Base-by-base conservation (phyloP, 192 early-diverging fungal species). In the Rhizophagus clarus region DNA sequence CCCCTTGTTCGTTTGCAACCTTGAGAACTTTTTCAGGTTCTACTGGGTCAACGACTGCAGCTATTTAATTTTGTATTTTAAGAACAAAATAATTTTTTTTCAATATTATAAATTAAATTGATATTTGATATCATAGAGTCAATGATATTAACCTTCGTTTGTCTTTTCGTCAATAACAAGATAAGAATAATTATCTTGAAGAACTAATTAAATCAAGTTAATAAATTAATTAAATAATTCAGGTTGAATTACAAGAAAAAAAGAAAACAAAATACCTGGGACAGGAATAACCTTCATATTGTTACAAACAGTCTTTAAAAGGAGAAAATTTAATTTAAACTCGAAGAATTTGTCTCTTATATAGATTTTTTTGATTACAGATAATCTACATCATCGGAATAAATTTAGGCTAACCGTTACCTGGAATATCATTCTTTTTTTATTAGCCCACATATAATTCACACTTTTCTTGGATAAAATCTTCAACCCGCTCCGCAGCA, bases 111-210 rank as follows among this genome's bases (percentile, higher is more conserved):
- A 34, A 34, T 34, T 34, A 34, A 34, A n/a, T n/a, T n/a, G n/a
- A n/a, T n/a, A n/a, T n/a, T 34, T 34, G 34, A 34, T 34, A 56
- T 15, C 24, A 40, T n/a, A 11, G 56, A n/a, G 2, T 26, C 60
- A 11, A 67, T 11, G 6, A 22, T 34, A 34, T 10, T 47, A 83
- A 77, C 79, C 69, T 86, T 87, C 86, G 61, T 87, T 81, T 26
- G 91, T 88, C 60, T 88, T 84, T 37, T 92, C 89, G 71, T 95
- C 94, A 72, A 95, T 81, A 62, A 96, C 81, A 32, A 97, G 84
- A 77, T 97, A 97, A 4, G 93, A 88, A 82, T 96, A 97, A 82
- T 97, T 97, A 86, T 97, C 95, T 69, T 89, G 82, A 24, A 95
- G 88, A 40, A 88, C 86, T 61, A 85, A 82, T 7, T 32, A 34